Evolutionary conservation across 225 moss, liverwort and hornwort genomes (phyloP), one percentile per base, ranked within the genome.

Genomic region (Polytrichum commune): DNA sequence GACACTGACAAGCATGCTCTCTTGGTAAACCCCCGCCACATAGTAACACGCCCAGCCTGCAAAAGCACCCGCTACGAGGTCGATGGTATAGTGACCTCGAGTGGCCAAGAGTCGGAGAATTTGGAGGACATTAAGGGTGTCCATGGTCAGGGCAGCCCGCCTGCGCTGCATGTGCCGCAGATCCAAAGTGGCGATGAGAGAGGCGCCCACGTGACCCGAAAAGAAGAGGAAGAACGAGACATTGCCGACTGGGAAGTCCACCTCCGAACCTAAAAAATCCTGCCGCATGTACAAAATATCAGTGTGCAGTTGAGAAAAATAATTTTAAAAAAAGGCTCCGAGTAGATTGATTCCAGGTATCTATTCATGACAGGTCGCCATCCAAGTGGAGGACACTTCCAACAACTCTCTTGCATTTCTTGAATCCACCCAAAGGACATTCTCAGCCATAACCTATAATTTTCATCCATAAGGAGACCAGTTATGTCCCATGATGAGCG

Each of bases 141-240:
- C 74, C 18, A 90, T 76, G 0, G 54, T 0, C 0, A 53, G 7
- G 0, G 81, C 84, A 6, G 55, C 69, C 1, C 53, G 73, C 22
- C 3, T 18, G n/a, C 38, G 66, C 1, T 72, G 73, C 19, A 57
- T 18, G 0, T 69, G 55, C 2, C 80, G 80, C 58, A 90, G 29
- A 33, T 90, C 87, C 27, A 87, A 1, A 0, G 80, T 71, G 0
- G 77, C 75, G n/a, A 90, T 84, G 38, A 87, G 53, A 1, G 89
- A 84, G 0, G 80, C 84, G 7, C 84, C 89, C 18, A 90, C 77
- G 0, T 90, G 87, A 4, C 84, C 80, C 0, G 84, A 90, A 62
- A 87, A 90, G 67, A 90, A 90, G 18, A 90, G 79, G 69, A 87
- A 90, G 35, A 87, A 90, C 0, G 87, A 84, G 0, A 77, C 75